Evolutionary conservation across 75 land plant genomes (phyloP), one percentile per base, ranked within the genome.

Genomic region (Cupressus sempervirens): DNA sequence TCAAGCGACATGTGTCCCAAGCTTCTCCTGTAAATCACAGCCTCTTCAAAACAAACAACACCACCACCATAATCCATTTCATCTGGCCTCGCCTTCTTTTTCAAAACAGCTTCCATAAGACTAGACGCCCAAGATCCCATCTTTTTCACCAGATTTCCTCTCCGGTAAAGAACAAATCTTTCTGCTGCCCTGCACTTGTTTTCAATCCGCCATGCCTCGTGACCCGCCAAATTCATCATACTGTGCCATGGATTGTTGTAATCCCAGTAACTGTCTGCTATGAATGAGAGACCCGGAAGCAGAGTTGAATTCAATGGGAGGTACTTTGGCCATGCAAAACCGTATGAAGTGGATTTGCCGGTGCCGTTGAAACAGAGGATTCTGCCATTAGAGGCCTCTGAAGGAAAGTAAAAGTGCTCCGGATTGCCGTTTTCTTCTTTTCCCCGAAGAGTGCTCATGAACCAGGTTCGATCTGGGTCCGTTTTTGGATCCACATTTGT

Each of bases 161-260:
- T 13, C 77, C 90, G 94, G 83, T 89, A 95, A 20, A 95, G 65
- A 12, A 94, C 75, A 86, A 93, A 86, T 15, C 93, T 84, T 0
- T 84, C 38, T 0, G 95, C 92, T 20, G 3, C 15, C 2, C 34
- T 53, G 83, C 91, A 93, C 5, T 14, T 6, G 18, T 90, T 89
- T 34, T 32, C 83, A 40, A 68, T 30, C 45, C 89, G 83, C 99
- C 99, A 97, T 0, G 84, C 88, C 34, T 86, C 92, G 67, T 93
- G 92, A 7, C 88, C 91, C 7, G 86, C 45, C 41, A 92, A 34
- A 4, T 93, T 90, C 2, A 88, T 85, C 83, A 96, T 79, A 40
- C 92, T 87, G 83, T 97, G 99, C 96, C 95, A 97, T 2, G 93
- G 87, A 80, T 97, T 97, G 29, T 76, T 65, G 84, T 94, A 97